Evolutionary conservation across 306 rosid species (phyloP).

Genomic region (Begonia masoniana): DNA sequence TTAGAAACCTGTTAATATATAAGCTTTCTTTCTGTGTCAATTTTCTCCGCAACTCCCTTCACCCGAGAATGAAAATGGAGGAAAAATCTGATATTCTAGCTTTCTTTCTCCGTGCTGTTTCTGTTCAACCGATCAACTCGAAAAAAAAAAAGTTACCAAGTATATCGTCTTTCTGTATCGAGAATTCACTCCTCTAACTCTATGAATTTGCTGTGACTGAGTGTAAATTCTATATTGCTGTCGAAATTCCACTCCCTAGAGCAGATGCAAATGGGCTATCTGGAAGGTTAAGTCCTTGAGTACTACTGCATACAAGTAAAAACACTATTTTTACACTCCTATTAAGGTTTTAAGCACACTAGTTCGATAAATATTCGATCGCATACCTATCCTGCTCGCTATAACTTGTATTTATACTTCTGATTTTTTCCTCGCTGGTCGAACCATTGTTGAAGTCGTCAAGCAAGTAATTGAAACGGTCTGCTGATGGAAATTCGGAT

Average conservation of each 20-base stretch:
- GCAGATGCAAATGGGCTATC: constrained; percentile 35
- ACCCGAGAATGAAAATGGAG: constrained; percentile 7
- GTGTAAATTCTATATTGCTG: constrained; percentile 20
- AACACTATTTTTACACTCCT: not conserved
- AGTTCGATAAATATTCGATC: not conserved
- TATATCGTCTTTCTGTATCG: constrained; percentile 12
- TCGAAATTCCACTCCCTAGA: constrained; percentile 18
- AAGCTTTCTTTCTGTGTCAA: constrained; percentile 11
- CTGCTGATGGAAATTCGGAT: constrained; percentile 16
- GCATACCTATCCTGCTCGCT: constrained; percentile 22
- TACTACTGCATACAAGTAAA: constrained; percentile 1
- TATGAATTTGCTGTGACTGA: constrained; percentile 12
- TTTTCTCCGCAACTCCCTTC: constrained; percentile 10
- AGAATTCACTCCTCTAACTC: constrained; percentile 21
- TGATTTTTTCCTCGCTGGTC: constrained; percentile 15
- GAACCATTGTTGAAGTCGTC: constrained; percentile 23
- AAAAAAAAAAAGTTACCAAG: constrained; percentile 7
- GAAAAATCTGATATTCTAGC: constrained; percentile 12
- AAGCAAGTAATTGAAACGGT: constrained; percentile 13
- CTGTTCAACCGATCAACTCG: no score
- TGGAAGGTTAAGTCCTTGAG: constrained; percentile 29
- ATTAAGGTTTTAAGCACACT: no score
- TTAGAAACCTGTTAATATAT: constrained; percentile 10
- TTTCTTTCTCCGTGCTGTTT: constrained; percentile 1
- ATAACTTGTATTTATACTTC: constrained; percentile 13